Conservation (phyloP, 75 land plant species). For the Pinus tabuliformis region DNA sequence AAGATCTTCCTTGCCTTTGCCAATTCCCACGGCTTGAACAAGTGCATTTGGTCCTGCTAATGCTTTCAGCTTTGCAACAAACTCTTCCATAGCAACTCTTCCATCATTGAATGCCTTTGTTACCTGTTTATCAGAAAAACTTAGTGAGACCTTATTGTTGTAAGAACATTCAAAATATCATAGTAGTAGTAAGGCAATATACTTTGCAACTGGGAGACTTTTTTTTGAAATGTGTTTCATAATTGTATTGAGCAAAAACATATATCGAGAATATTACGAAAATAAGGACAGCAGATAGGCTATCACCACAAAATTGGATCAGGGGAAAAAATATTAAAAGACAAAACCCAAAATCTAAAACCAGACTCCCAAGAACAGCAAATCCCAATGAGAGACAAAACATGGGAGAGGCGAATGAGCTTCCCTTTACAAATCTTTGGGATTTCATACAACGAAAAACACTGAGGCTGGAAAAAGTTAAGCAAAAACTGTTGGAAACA, state of each 20-base stretch:
- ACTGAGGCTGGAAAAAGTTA: too few species aligned
- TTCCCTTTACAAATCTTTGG: too few species aligned
- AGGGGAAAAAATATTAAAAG: too few species aligned
- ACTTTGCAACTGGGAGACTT: not conserved
- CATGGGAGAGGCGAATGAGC: too few species aligned
- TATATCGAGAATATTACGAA: not conserved
- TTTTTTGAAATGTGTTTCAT: not conserved
- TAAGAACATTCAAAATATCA: not conserved
- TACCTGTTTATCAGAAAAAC: slow-evolving; percentile 23
- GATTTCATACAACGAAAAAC: too few species aligned
- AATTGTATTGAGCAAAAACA: not conserved
- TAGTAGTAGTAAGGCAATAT: not conserved
- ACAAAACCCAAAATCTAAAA: too few species aligned
- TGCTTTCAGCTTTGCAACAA: slow-evolving; percentile 31
- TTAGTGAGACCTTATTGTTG: not conserved
- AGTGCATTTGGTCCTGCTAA: slow-evolving; percentile 38
- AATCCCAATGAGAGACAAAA: too few species aligned
- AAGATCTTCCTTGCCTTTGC: slow-evolving; percentile 57
- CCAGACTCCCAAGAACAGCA: too few species aligned
- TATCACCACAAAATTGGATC: too few species aligned
- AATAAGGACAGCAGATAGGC: not conserved
- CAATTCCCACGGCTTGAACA: slow-evolving; percentile 60
- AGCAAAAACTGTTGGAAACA: too few species aligned
- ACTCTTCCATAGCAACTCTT: slow-evolving; percentile 50
- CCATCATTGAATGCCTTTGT: slow-evolving; percentile 39